Base-by-base conservation (phyloP, 495 filamentous ascomycete species). In the Daldinia concentrica region DNA sequence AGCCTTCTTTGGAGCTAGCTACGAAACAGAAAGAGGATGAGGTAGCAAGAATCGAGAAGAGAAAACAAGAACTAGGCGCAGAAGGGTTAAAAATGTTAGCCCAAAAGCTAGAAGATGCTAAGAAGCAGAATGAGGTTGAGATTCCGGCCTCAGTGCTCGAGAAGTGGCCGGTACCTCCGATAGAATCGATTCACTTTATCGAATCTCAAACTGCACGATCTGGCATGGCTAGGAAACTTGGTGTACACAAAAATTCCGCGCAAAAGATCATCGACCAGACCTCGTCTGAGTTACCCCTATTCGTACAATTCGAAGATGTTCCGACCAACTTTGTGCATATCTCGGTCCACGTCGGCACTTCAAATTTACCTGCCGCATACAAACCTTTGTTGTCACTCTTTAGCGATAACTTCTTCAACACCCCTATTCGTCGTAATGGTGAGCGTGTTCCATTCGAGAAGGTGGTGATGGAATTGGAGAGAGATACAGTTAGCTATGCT, bases 251-350 rank as follows among this genome's bases (percentile, higher is more conserved):
- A 22, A 95, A 93, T 74, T 74, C 84, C 0, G 84, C 91, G n/a
- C 95, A 99, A 77, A 85, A 89, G 60, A 76, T 90, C 51, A 86
- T 99, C 56, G 92, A 97, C 73, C 82, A 85, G 24, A 89, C 94
- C 59, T 83, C 85, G 8, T 71, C 85, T 3, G 85, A 86, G 55
- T 69, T 74, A 0, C 92, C 94, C 1, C 83, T 97, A 2, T 99
- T 97, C 79, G 85, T 99, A n/a, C 96, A 99, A 80, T 99, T 95
- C 72, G 95, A 99, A 82, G 88, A 97, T 72, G 91, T 97, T 34
- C 88, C 89, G 34, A 94, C 92, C 50, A 95, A 91, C 72, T 99
- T 99, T 76, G 93, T 97, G 48, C 89, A 92, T 65, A 80, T 98
- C 12, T 89, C 86, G 8, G 78, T 97, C 17, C 84, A 97, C 43